These are phyloP conservation scores for Brassica carinata DNA, from an alignment of 345 rosid genomes.

Conservation along the genomic window DNA sequence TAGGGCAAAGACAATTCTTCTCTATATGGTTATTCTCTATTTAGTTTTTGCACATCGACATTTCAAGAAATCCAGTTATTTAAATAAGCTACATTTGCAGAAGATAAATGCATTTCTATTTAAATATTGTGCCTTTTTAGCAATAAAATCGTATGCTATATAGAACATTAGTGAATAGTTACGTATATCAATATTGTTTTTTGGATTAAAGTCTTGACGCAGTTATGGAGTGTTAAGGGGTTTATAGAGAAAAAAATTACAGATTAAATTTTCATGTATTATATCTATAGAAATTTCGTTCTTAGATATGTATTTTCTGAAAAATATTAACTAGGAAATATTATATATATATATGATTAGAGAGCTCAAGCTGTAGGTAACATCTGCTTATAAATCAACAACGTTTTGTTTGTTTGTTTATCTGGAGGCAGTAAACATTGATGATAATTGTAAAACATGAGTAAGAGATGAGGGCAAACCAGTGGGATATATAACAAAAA, in stretches of 20 bases:
- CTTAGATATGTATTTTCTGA: not conserved
- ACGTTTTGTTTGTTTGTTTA: not conserved
- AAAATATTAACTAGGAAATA: not conserved
- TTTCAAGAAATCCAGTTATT: not conserved
- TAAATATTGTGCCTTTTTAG: not conserved
- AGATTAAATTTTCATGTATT: not conserved
- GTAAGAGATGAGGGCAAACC: slow-evolving; percentile 1
- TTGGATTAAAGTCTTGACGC: not conserved
- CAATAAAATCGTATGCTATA: not conserved
- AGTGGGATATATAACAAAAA: slow-evolving; percentile 20
- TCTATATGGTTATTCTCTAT: not conserved
- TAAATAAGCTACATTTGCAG: not conserved
- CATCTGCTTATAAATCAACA: not conserved
- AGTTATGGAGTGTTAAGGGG: not conserved
- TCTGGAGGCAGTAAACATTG: not conserved
- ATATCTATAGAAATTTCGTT: not conserved
- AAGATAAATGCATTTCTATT: not conserved
- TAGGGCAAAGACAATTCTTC: not conserved
- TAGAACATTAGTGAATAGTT: not conserved
- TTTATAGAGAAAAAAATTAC: not conserved
- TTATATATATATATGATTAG: not conserved
- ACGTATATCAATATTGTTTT: not conserved
- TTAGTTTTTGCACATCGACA: not conserved
- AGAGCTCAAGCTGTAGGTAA: not conserved
- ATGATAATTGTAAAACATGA: not conserved